Evolutionary conservation across 768 basidiomycete species (phyloP), one percentile per base, ranked within the genome.

Genomic region (Hericium erinaceus): DNA sequence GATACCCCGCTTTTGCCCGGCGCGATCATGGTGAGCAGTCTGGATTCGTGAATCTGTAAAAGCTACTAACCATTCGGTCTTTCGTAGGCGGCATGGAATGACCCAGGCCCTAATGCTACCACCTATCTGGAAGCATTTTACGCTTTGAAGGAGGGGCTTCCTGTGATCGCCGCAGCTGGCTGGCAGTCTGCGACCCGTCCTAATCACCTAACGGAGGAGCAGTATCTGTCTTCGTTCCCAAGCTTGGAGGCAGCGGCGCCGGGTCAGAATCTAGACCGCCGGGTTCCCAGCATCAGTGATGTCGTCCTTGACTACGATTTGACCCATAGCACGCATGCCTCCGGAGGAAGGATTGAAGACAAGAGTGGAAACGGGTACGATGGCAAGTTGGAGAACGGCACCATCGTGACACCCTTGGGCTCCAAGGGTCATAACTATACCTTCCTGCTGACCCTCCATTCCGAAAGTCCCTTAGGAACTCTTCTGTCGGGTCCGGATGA

Each of bases 91-190:
- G 60, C 61, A 6, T 66, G 66, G 67, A 68, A 68, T 54, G 67
- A 68, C 58, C 64, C 65, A 50, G 67, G 67, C 2, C 65, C 62
- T 20, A 65, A 64, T 46, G 67, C 65, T n/a, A 61, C 64, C 33
- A 66, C 64, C 1, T 59, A 57, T 50, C 57, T 68, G 13, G 66
- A 68, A 52, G 65, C 65, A 22, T 68, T 62, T 58, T 68, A 68
- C 54, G 55, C 61, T 15, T 41, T 68, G 51, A 65, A 64, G 44
- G 48, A 59, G 37, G 65, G 67, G 24, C 54, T 66, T n/a, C 65
- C 67, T 16, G 65, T 65, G 52, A 60, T 66, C 39, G 63, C 59
- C 3, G 61, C 60, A 46, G 63, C 59, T 9, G 58, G 56, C 22
- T 66, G 67, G 67, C 44, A 64, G 33, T 61, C 65, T 20, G 61